Percentiles rank a stretch among this genome's conserved stretches.
Conservation (phyloP, 1,284 basidiomycete genomes). For the Ceratobasidium sp. region DNA sequence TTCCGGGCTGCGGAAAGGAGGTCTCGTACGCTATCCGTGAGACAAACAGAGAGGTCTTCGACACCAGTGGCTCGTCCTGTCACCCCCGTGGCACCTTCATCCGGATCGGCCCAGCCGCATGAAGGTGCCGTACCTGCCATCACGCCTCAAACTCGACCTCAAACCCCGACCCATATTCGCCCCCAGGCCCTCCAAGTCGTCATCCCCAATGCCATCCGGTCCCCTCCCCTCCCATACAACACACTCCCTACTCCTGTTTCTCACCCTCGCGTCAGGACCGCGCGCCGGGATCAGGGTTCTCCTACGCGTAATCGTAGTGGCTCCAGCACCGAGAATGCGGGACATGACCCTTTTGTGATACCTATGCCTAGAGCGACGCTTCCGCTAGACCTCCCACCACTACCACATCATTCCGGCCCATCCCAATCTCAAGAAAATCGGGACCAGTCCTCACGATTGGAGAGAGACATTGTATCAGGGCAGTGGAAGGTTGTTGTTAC, state of each 20-base stretch:
- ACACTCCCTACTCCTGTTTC: no score
- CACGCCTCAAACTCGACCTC: no score
- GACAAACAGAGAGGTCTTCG: background rate
- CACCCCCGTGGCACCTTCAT: no score
- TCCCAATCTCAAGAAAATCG: background rate
- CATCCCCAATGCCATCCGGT: no score
- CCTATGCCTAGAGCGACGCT: no score
- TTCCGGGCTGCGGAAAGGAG: background rate
- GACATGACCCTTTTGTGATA: background rate
- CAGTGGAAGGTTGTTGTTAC: constrained; percentile 1
- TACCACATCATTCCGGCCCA: background rate
- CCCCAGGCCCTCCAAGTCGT: no score
- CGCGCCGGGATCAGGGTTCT: background rate
- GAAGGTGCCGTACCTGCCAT: no score
- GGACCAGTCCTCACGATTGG: background rate
- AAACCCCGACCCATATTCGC: no score
- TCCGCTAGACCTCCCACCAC: background rate
- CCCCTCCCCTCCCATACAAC: no score
- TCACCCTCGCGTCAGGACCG: no score
- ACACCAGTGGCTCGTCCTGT: background rate
- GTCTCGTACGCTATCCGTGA: background rate
- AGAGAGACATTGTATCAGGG: constrained; percentile 5
- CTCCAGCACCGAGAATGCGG: background rate
- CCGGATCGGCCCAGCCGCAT: no score
- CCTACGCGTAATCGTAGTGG: background rate